phyloP scores from a whole-genome alignment of 2,329 filamentous ascomycete genomes.

The Mollisia scopiformis region DNA sequence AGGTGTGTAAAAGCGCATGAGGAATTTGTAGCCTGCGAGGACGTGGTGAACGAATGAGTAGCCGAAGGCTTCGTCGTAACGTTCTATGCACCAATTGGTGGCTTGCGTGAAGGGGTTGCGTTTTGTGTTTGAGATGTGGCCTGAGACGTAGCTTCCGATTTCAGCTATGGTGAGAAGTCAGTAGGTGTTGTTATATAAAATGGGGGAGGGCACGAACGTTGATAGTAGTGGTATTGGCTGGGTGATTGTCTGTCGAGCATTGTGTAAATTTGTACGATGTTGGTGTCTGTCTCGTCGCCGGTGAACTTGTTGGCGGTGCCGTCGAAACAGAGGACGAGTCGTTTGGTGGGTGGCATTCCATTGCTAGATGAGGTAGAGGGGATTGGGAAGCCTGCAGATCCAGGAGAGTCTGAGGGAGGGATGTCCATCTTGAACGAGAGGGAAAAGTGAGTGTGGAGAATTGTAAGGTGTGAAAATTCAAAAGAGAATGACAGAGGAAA shows the following conservation, averaged over 20 bases:
- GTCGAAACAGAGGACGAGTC: slow-evolving; percentile 10
- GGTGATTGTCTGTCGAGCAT: slow-evolving; percentile 7
- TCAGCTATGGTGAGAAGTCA: neutral
- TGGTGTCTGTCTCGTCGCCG: slow-evolving; percentile 5
- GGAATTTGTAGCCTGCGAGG: slow-evolving; percentile 8
- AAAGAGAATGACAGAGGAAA: too few relatives aligned
- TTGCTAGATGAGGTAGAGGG: too few relatives aligned
- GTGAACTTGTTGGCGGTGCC: slow-evolving; percentile 13
- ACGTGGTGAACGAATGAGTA: slow-evolving; percentile 9
- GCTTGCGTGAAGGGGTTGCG: neutral
- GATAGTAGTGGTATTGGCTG: slow-evolving; percentile 11
- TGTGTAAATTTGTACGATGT: slow-evolving; percentile 11
- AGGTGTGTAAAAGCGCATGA: slow-evolving; percentile 10
- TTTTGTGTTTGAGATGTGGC: slow-evolving; percentile 4
- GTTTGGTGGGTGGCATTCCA: neutral
- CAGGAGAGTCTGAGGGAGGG: too few relatives aligned
- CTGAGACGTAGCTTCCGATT: slow-evolving; percentile 9
- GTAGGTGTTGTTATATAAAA: neutral
- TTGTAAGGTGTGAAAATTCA: too few relatives aligned
- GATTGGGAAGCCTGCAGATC: too few relatives aligned
- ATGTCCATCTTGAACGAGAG: too few relatives aligned
- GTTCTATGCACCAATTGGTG: neutral
- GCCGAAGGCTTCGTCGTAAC: neutral
- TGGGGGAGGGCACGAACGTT: slow-evolving; percentile 3
- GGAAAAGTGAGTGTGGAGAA: too few relatives aligned